Evolutionary conservation across 2,329 filamentous ascomycete genomes (phyloP).

Genomic region (Lojkania enalia): DNA sequence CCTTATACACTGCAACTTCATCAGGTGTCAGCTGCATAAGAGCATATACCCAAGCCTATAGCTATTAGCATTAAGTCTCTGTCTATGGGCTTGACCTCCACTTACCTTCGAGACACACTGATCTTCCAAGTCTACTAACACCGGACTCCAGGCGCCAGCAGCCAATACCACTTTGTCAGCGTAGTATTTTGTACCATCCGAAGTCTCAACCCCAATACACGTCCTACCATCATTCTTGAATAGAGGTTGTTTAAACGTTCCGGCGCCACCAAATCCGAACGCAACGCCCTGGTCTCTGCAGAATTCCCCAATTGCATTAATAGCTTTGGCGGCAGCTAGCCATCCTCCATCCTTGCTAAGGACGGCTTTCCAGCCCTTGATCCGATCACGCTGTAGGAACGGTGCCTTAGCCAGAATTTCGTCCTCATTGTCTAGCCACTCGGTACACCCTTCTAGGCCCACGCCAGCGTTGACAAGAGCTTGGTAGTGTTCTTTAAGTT

Average conservation of each 20-base stretch:
- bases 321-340: constrained; percentile 53
- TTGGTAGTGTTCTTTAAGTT: constrained; percentile 43
- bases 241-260: constrained; percentile 50
- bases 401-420: constrained; percentile 49
- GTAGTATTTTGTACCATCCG: constrained; percentile 48
- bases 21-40: constrained; percentile 55
- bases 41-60: constrained; percentile 56
- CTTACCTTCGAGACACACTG: constrained; percentile 58
- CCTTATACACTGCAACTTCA: constrained; percentile 53
- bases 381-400: constrained; percentile 45
- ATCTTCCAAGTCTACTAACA: constrained; percentile 33
- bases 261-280: constrained; percentile 50
- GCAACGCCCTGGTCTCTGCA: constrained; percentile 46
- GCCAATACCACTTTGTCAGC: constrained; percentile 52
- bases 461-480: constrained; percentile 34
- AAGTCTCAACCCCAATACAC: constrained; percentile 49
- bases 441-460: constrained; percentile 44
- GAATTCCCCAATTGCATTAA: constrained; percentile 50
- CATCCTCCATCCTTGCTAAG: constrained; percentile 52
- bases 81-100: too few species aligned
- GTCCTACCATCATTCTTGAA: constrained; percentile 43
- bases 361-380: constrained; percentile 53
- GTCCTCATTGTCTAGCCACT: constrained; percentile 52
- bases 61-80: too few species aligned
- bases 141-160: constrained; percentile 40